phyloP scores from a whole-genome alignment of 176 grass and related monocot species.

The Tillandsia leiboldiana region DNA sequence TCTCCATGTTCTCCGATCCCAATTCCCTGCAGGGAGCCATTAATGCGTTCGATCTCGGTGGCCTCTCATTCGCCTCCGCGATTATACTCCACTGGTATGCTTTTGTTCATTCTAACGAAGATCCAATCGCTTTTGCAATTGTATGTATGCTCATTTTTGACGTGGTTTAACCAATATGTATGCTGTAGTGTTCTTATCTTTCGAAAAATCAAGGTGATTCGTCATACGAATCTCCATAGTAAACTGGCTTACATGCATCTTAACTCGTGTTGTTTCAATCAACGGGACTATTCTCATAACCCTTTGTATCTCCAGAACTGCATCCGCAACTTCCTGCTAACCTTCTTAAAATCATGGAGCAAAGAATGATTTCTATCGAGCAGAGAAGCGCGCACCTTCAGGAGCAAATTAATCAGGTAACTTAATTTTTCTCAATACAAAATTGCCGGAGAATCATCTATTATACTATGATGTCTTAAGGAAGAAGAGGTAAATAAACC shows the following conservation, averaged over 20 bases:
- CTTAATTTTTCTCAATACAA: neutral
- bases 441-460: neutral
- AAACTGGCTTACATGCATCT: too few relatives aligned
- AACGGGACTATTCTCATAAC: neutral
- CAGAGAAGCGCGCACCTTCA: slow-evolving; percentile 55
- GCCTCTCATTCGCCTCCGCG: neutral
- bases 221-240: neutral
- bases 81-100: slow-evolving; percentile 7
- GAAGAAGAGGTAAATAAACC: too few relatives aligned
- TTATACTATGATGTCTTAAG: neutral
- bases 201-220: neutral
- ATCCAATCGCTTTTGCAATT: neutral
- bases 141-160: neutral
- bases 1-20: neutral
- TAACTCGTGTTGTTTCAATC: neutral
- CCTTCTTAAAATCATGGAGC: slow-evolving; percentile 67
- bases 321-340: slow-evolving; percentile 40
- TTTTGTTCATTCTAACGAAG: neutral
- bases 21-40: neutral
- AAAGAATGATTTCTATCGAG: slow-evolving; percentile 62
- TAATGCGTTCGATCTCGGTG: neutral
- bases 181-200: neutral
- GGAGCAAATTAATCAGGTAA: slow-evolving; percentile 72
- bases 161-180: neutral
- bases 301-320: slow-evolving; percentile 31